A percentile compares a stretch with the other conserved stretches of the same genome.
These are phyloP conservation scores for Scutellaria baicalensis DNA, from an alignment of 257 asterid genomes.

Conservation along the genomic window DNA sequence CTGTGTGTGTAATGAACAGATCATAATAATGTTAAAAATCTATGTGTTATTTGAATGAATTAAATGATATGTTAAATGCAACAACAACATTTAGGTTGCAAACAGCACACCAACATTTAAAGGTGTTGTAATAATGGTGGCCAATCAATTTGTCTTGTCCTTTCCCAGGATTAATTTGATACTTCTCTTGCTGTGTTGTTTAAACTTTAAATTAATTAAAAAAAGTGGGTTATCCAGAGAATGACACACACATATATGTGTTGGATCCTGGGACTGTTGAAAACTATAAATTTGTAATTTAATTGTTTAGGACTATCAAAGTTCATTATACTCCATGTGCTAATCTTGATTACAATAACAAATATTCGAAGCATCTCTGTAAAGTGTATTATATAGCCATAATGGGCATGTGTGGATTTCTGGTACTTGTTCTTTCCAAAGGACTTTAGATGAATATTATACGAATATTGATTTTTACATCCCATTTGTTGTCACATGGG, in stretches of 20 bases:
- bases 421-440: not conserved
- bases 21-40: not conserved
- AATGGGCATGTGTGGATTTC: not conserved
- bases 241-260: not conserved
- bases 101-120: not conserved
- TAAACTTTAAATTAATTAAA: not conserved
- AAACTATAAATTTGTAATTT: not conserved
- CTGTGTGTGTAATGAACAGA: not conserved
- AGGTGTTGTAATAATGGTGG: slow-evolving; percentile 8
- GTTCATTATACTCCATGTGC: slow-evolving; percentile 14
- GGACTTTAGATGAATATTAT: not conserved
- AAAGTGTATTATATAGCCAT: not conserved
- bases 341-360: not conserved
- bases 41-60: not conserved
- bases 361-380: slow-evolving; percentile 14
- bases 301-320: not conserved
- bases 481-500: slow-evolving; percentile 20
- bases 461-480: not conserved
- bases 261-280: not conserved
- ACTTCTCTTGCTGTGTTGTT: not conserved
- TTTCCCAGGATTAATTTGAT: not conserved
- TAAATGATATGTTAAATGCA: slow-evolving; percentile 10
- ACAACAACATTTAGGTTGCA: not conserved
- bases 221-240: not conserved
- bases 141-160: not conserved